A percentile compares a stretch with the other conserved stretches of the same genome.
phyloP scores from a whole-genome alignment of 1,284 basidiomycete genomes.

The Cryptococcus maquisensis region DNA sequence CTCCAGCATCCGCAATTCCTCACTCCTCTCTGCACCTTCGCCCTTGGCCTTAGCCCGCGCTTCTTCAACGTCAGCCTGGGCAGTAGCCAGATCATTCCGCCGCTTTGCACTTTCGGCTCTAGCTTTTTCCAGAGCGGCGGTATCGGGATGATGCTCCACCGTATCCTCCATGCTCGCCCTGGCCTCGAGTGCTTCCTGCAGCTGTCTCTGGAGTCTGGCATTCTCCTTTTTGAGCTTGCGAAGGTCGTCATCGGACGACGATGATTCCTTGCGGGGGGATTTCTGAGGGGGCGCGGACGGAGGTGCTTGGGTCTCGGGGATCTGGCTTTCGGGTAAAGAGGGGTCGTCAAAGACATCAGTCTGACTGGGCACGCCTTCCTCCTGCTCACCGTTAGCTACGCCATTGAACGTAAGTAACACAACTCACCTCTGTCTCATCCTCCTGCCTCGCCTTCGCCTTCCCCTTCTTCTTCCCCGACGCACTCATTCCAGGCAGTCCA shows the following conservation, averaged over 20 bases:
- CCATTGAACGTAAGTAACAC: too few species aligned
- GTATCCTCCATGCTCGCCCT: neutral
- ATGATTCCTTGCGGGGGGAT: too few species aligned
- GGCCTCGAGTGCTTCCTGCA: neutral
- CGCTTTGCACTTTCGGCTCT: neutral
- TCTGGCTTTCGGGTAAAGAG: too few species aligned
- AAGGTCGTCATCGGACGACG: neutral
- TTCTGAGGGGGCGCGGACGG: too few species aligned
- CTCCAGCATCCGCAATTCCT: neutral
- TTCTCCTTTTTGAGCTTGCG: neutral
- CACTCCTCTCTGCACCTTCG: neutral
- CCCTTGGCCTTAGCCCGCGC: constrained; percentile 20
- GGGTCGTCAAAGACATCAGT: too few species aligned
- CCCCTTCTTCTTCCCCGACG: neutral
- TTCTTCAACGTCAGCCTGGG: neutral
- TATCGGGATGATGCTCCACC: constrained; percentile 1
- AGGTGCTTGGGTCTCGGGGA: too few species aligned
- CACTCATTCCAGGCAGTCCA: too few species aligned
- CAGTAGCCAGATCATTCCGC: neutral
- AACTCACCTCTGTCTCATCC: neutral
- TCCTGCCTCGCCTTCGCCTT: neutral
- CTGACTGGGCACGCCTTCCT: too few species aligned
- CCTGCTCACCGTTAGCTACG: too few species aligned
- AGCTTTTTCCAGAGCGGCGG: neutral
- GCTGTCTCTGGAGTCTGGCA: neutral